Percentiles rank a stretch among this genome's conserved stretches.
Conservation (phyloP, 495 filamentous ascomycete species). For the Amniculicola lignicola region DNA sequence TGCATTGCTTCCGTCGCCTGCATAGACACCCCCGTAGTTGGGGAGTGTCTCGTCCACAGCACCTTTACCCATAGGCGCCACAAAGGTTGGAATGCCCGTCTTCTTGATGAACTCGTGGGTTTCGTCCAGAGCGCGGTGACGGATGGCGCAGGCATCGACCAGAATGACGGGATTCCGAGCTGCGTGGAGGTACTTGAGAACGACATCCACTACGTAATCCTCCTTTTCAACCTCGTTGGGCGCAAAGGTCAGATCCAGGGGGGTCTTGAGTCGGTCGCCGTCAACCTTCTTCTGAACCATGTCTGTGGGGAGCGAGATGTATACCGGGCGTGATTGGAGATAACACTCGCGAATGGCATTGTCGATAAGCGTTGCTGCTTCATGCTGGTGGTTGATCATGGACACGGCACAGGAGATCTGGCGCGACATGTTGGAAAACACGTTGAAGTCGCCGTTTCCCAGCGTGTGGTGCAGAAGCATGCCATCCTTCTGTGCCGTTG, state of each 20-base stretch:
- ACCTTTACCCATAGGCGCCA: slow-evolving; percentile 90
- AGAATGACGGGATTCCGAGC: slow-evolving; percentile 78
- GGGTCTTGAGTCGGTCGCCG: slow-evolving; percentile 63
- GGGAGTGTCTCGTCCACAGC: slow-evolving; percentile 74
- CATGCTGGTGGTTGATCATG: slow-evolving; percentile 63
- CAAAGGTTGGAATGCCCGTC: slow-evolving; percentile 76
- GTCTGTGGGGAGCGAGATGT: slow-evolving; percentile 82
- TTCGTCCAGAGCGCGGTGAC: slow-evolving; percentile 69
- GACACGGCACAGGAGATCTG: slow-evolving; percentile 68
- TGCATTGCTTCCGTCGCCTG: slow-evolving; percentile 70
- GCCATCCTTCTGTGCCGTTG: slow-evolving; percentile 55
- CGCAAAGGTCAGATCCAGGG: slow-evolving; percentile 64
- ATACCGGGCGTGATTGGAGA: slow-evolving; percentile 55
- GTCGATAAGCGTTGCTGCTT: slow-evolving; percentile 75
- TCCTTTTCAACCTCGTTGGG: slow-evolving; percentile 70
- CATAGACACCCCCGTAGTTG: slow-evolving; percentile 83
- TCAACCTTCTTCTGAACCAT: slow-evolving; percentile 78
- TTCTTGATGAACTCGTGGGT: slow-evolving; percentile 73
- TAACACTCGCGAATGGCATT: slow-evolving; percentile 76
- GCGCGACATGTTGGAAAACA: slow-evolving; percentile 75
- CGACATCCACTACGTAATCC: slow-evolving; percentile 76
- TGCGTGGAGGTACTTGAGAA: slow-evolving; percentile 70
- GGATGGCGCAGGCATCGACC: slow-evolving; percentile 87
- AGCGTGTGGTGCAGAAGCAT: slow-evolving; percentile 90
- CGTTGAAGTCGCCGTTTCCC: slow-evolving; percentile 84